Evolutionary conservation across 805 yeast species (phyloP), one percentile per base, ranked within the genome.

Genomic region (Hanseniaspora clermontiae): DNA sequence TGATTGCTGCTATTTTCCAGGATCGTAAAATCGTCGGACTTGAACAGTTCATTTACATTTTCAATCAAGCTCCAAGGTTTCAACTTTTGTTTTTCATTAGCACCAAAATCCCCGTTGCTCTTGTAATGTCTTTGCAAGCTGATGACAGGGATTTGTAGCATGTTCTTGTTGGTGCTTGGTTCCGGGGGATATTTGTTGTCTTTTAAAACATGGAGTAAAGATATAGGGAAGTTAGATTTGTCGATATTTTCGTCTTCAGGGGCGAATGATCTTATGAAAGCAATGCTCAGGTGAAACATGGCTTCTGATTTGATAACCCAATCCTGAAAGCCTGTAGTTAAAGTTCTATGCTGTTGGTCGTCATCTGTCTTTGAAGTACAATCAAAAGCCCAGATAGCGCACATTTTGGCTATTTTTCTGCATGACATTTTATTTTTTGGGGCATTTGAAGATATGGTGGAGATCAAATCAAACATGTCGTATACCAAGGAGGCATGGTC

Each of bases 401-500:
- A 83, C 80, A 89, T 77, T 61, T 85, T 82, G 12, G 93, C 76
- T 17, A 89, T 76, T 64, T 87, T 87, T 49, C 89, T 75, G 0
- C 93, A 95, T 63, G 86, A 80, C 74, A 89, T 71, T 63, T 84
- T 81, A 64, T 88, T 87, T 43, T 81, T 79, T 62, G 81, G 84
- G 3, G 95, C 81, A 68, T 87, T 85, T 10, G 95, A 80, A 0
- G 95, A 82, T 43, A 89, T 70, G 11, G 88, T 77, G 11, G 87
- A 85, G 46, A 90, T 70, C 38, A 89, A 74, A 64, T 89, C 96
- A 62, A 88, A 77, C 63, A 88, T 90, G 65, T 87, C 95, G 66
- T 86, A 87, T 5, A 87, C 91, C 5, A 90, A 87, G 1, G 93
- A 83, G 0, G 95, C 95, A 69, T 88, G 96, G 5, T 91, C 83